phyloP scores from a whole-genome alignment of 2,329 filamentous ascomycete genomes.

The Aspergillus latus region DNA sequence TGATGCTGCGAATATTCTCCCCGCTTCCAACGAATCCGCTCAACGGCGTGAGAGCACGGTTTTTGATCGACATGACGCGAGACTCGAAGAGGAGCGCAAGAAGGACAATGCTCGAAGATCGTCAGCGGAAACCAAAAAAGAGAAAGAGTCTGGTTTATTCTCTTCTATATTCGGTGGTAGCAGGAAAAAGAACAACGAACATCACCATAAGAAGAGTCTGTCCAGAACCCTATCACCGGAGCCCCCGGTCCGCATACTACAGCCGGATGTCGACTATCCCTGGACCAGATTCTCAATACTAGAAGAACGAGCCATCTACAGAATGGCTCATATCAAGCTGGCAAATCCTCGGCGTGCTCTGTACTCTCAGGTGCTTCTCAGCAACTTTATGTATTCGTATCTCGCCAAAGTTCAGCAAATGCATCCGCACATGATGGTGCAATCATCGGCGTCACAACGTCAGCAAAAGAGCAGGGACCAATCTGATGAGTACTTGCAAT shows the following conservation, averaged over 20 bases:
- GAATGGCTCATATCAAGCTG: slow-evolving; percentile 98
- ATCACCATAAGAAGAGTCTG: slow-evolving; percentile 68
- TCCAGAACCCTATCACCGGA: slow-evolving; percentile 79
- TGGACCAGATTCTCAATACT: slow-evolving; percentile 95
- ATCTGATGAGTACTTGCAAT: slow-evolving; percentile 45
- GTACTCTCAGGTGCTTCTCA: slow-evolving; percentile 91
- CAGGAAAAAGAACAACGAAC: slow-evolving; percentile 73
- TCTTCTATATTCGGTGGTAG: slow-evolving; percentile 87
- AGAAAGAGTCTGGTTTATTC: slow-evolving; percentile 84
- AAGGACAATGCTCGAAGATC: slow-evolving; percentile 76
- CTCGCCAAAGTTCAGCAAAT: slow-evolving; percentile 98
- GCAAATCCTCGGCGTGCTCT: slow-evolving; percentile 92
- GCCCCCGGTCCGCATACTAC: slow-evolving; percentile 68
- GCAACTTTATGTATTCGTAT: slow-evolving; percentile 99
- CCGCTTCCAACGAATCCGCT: slow-evolving; percentile 76
- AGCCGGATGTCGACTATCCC: slow-evolving; percentile 89
- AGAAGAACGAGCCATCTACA: slow-evolving; percentile 94
- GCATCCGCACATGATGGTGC: slow-evolving; percentile 92
- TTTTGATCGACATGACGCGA: slow-evolving; percentile 75
- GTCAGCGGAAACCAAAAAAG: slow-evolving; percentile 69
- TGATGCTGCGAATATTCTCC: slow-evolving; percentile 78
- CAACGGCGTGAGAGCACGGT: slow-evolving; percentile 73
- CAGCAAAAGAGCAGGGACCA: slow-evolving; percentile 41
- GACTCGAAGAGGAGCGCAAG: slow-evolving; percentile 68
- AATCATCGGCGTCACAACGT: slow-evolving; percentile 73